Percentiles rank a stretch among this genome's conserved stretches.
These are phyloP conservation scores for Eleusine indica DNA, from an alignment of 176 grass and related monocot genomes.

Conservation along the genomic window DNA sequence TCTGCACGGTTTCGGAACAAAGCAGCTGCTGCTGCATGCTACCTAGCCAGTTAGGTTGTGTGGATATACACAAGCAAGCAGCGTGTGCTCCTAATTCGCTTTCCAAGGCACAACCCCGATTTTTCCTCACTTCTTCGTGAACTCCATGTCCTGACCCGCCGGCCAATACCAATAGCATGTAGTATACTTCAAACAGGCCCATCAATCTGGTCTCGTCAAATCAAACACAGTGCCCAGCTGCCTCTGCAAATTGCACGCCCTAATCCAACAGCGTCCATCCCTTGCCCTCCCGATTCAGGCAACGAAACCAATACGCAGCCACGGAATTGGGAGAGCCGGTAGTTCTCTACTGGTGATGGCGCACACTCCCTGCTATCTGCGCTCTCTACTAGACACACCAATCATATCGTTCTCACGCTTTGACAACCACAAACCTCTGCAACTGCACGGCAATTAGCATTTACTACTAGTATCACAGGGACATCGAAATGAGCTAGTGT, in stretches of 20 bases:
- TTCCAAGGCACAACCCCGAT: conserved; percentile 15
- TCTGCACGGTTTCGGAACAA: conserved; percentile 16
- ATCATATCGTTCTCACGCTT: conserved; percentile 43
- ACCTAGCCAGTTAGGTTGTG: conserved; percentile 14
- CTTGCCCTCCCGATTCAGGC: conserved; percentile 44
- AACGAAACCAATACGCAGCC: conserved; percentile 33
- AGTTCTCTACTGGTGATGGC: conserved; percentile 29
- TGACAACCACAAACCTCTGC: conserved; percentile 39
- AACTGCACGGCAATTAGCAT: conserved; percentile 40
- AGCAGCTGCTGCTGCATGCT: conserved; percentile 8
- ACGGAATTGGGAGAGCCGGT: conserved; percentile 4
- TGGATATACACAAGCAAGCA: conserved; percentile 9
- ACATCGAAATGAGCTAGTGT: too few relatives aligned
- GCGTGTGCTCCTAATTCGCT: conserved; percentile 30
- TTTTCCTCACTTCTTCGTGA: background rate
- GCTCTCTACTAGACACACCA: conserved; percentile 20
- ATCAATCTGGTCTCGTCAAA: conserved; percentile 27
- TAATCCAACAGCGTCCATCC: conserved; percentile 4
- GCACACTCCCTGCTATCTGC: background rate
- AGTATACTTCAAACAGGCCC: conserved; percentile 14
- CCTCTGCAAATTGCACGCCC: conserved; percentile 45
- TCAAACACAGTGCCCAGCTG: background rate
- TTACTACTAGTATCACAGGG: conserved; percentile 8
- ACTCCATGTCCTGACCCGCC: conserved; percentile 39
- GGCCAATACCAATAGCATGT: conserved; percentile 47